Evolutionary conservation across 805 yeast species (phyloP).

Genomic region (Yamadazyma endophytica): DNA sequence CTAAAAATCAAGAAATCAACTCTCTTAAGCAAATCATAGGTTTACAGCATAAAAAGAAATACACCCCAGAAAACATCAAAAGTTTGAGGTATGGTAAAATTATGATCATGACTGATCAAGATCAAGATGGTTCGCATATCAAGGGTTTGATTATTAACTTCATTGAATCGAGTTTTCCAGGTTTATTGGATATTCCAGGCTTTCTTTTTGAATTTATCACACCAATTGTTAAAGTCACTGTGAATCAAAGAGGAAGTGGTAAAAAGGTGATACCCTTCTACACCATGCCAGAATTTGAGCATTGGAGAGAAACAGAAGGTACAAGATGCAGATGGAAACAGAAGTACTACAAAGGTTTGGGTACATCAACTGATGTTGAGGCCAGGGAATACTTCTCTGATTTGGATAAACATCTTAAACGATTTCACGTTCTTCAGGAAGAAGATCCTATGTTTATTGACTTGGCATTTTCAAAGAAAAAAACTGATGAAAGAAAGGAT

Average conservation of each 20-base stretch:
- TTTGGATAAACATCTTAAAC: slow-evolving; percentile 80
- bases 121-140: slow-evolving; percentile 98
- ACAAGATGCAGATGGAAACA: slow-evolving; percentile 74
- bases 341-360: slow-evolving; percentile 97
- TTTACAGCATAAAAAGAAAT: slow-evolving; percentile 83
- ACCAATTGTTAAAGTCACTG: slow-evolving; percentile 89
- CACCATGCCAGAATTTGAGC: slow-evolving; percentile 92
- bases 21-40: slow-evolving; percentile 96
- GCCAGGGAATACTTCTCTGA: slow-evolving; percentile 85
- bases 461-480: slow-evolving; percentile 88
- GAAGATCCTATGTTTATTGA: slow-evolving; percentile 78
- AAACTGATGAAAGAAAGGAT: slow-evolving; percentile 95
- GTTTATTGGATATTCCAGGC: slow-evolving; percentile 84
- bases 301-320: slow-evolving; percentile 88
- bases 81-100: slow-evolving; percentile 90
- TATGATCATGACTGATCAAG: slow-evolving; percentile 99
- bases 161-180: slow-evolving; percentile 91
- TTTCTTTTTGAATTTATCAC: slow-evolving; percentile 92
- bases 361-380: slow-evolving; percentile 84
- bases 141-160: slow-evolving; percentile 94
- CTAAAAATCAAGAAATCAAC: slow-evolving; percentile 90
- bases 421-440: slow-evolving; percentile 75
- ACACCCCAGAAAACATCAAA: slow-evolving; percentile 55
- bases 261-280: slow-evolving; percentile 69
- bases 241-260: slow-evolving; percentile 54